Evolutionary conservation across 768 basidiomycete species (phyloP).

Genomic region (Lactarius hatsudake): DNA sequence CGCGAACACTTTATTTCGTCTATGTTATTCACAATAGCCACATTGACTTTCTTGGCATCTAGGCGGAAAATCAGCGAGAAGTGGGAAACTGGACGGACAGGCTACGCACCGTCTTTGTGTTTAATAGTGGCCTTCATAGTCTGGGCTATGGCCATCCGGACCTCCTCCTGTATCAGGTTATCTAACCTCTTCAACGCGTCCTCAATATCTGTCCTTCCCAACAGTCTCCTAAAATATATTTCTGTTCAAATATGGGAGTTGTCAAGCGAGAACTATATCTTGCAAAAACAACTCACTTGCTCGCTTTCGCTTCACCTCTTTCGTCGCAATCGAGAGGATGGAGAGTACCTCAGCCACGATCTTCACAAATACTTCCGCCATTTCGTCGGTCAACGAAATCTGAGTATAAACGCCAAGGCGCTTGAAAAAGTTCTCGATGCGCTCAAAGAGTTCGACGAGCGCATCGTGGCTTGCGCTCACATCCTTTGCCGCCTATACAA

Average conservation of each 20-base stretch:
- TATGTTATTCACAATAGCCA: not conserved
- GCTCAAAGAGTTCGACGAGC: slow-evolving; percentile 6
- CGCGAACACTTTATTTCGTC: slow-evolving; percentile 1
- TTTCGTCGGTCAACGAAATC: not conserved
- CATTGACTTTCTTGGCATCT: not conserved
- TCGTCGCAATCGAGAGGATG: slow-evolving; percentile 9
- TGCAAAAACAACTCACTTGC: not conserved
- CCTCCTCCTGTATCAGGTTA: not conserved
- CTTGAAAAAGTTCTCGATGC: not conserved
- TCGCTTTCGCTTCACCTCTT: not conserved
- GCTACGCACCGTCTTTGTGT: not conserved
- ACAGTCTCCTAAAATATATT: not conserved
- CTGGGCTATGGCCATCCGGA: not conserved
- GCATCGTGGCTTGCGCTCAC: not conserved
- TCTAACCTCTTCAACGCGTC: slow-evolving; percentile 2
- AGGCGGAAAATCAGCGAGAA: too few species aligned
- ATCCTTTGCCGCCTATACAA: slow-evolving; percentile 2
- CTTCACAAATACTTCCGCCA: slow-evolving; percentile 1
- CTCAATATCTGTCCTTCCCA: slow-evolving; percentile 5
- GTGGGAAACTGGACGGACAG: not conserved
- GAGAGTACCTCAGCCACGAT: slow-evolving; percentile 2
- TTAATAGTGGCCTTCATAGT: not conserved
- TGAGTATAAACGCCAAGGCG: slow-evolving; percentile 3
- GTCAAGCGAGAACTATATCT: not conserved
- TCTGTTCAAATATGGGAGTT: not conserved